Evolutionary conservation across 768 basidiomycete genomes (phyloP).

Genomic region (Pluteus cervinus): DNA sequence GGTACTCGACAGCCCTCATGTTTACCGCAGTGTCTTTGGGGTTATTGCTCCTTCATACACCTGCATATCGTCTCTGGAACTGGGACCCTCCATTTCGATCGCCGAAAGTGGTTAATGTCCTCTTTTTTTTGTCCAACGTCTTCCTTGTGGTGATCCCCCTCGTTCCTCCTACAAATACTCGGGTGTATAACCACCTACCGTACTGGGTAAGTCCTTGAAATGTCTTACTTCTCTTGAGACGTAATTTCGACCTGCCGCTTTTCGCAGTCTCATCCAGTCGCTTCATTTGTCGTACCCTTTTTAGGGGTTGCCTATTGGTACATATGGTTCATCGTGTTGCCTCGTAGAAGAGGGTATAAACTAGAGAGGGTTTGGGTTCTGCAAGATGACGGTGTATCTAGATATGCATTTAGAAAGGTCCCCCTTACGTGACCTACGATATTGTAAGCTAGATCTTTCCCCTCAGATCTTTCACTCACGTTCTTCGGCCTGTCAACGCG

Average conservation of each 20-base stretch:
- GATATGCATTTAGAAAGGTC: conserved; percentile 44
- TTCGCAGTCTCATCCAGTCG: conserved; percentile 40
- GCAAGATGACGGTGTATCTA: conserved; percentile 54
- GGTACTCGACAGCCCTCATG: conserved; percentile 10
- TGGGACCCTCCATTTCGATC: conserved; percentile 30
- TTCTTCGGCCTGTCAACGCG: no score
- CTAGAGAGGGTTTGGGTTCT: conserved; percentile 40
- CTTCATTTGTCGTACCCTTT: conserved; percentile 38
- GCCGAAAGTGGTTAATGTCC: conserved; percentile 4
- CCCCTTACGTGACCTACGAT: no score
- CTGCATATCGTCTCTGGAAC: conserved; percentile 18
- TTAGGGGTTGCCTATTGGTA: conserved; percentile 56
- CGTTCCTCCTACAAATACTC: conserved; percentile 39
- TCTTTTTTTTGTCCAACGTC: conserved; percentile 51
- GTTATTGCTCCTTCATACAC: conserved; percentile 23
- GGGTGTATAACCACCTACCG: conserved; percentile 44
- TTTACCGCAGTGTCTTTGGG: conserved; percentile 11
- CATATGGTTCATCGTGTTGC: conserved; percentile 40
- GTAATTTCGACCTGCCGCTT: no score
- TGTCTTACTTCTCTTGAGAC: neutral
- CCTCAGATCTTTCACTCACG: no score
- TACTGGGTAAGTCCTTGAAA: conserved; percentile 63
- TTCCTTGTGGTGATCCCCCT: conserved; percentile 54
- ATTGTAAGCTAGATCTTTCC: no score
- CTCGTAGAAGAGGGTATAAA: conserved; percentile 39